Evolutionary conservation across 1,284 basidiomycete species (phyloP).

Genomic region (Taiwanofungus camphoratus): DNA sequence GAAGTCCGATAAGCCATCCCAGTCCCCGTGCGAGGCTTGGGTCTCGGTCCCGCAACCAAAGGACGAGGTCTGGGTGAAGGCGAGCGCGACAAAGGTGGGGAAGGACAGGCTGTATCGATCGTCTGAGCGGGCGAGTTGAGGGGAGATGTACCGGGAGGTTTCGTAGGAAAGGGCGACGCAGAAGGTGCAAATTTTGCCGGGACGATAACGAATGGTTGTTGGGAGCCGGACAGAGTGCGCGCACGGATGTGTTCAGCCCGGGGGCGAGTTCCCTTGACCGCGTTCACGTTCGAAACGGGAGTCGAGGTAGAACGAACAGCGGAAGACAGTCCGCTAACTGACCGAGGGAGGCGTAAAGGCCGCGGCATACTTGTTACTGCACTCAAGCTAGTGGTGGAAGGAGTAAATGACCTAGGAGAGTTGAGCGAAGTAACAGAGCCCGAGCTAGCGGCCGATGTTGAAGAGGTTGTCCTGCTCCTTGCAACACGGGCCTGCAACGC

Average conservation of each 20-base stretch:
- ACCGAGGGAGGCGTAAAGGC: not conserved
- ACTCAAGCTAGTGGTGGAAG: too few relatives aligned
- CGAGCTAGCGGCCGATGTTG: too few relatives aligned
- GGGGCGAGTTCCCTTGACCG: not conserved
- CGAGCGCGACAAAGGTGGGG: not conserved
- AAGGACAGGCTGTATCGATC: too few relatives aligned
- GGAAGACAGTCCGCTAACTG: not conserved
- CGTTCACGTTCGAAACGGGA: too few relatives aligned
- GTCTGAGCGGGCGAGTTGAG: too few relatives aligned
- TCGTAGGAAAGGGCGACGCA: not conserved
- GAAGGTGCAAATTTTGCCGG: not conserved
- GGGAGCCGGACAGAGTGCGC: not conserved
- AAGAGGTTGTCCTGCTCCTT: too few relatives aligned
- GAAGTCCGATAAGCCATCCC: constrained; percentile 27
- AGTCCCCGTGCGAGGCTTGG: constrained; percentile 25
- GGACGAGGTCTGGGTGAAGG: constrained; percentile 4
- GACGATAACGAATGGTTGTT: not conserved
- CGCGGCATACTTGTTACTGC: not conserved
- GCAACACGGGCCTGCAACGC: not conserved
- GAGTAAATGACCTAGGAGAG: too few relatives aligned
- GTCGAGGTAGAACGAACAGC: too few relatives aligned
- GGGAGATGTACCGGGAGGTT: not conserved
- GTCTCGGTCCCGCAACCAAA: constrained; percentile 13
- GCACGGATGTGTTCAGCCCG: not conserved
- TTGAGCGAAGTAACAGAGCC: too few relatives aligned